Evolutionary conservation across 108 stramenopile species (phyloP), one percentile per base, ranked within the genome.

Genomic region (Pseudonitzschia multiseries): DNA sequence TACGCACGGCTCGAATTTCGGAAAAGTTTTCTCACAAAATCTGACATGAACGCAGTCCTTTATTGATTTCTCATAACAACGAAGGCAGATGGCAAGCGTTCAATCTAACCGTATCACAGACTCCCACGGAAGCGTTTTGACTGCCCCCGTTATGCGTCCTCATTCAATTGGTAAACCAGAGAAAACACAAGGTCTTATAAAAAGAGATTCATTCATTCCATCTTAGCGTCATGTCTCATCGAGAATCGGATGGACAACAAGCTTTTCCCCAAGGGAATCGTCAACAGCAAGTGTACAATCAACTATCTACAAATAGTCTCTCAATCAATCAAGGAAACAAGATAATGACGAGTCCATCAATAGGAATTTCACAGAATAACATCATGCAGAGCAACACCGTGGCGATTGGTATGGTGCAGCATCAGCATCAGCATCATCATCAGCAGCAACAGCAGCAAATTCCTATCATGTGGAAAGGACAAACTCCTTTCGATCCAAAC

Each of bases 391-490:
- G 27, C 14, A 59, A 27, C 0, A 26, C 57, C 4, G 57, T 31
- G 24, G 26, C 57, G 4, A 26, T 31, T 26, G 57, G 29, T 31
- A 59, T 59, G 15, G 29, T 51, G 24, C 57, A 59, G 27, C 57
- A 59, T 2, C 53, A 54, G 24, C 53, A 8, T 10, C 53, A 54
- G 14, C 53, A 54, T 0, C 14, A 10, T 5, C 52, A 53, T 22
- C 52, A 53, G 2, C 53, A 54, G 2, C 53, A 54, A 15, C 53
- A 54, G 14, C 53, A 54, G 14, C 57, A 59, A 10, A 27, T 31
- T 17, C 57, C 26, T 21, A 59, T 59, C 8, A 22, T 59, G 57
- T 59, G 57, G 57, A 59, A 59, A 59, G 57, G 28, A 59, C 57
- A 59, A 27, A 5, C 57, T 17, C 14, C 57, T 5, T 27, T 59